phyloP scores from a whole-genome alignment of 441 rosid genomes.

The Arabidopsis hybrid region DNA sequence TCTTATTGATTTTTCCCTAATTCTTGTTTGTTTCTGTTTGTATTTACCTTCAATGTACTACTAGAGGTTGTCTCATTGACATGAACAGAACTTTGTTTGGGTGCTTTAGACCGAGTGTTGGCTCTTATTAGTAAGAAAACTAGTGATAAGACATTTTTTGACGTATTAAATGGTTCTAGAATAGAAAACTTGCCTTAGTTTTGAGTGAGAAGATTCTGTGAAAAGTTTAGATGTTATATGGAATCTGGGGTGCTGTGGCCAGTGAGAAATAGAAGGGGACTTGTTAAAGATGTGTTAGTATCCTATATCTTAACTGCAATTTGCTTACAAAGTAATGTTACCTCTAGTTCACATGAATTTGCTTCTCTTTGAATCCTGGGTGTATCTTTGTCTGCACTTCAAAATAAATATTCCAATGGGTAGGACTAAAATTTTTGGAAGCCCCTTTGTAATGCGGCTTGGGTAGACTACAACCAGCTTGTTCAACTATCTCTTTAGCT shows the following conservation, averaged over 20 bases:
- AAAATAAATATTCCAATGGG: background rate
- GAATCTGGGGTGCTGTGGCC: background rate
- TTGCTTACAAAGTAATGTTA: background rate
- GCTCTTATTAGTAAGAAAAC: background rate
- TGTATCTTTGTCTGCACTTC: constrained; percentile 9
- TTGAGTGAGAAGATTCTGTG: background rate
- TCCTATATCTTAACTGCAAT: background rate
- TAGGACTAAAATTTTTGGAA: background rate
- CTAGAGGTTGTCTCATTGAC: constrained; percentile 10
- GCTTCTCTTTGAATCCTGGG: background rate
- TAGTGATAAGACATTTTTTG: background rate
- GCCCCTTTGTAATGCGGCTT: background rate
- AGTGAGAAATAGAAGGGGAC: constrained; percentile 3
- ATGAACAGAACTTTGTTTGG: constrained; percentile 14
- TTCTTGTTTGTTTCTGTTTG: constrained; percentile 5
- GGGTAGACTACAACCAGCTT: background rate
- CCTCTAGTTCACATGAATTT: background rate
- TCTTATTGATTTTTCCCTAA: background rate
- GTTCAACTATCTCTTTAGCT: constrained; percentile 1
- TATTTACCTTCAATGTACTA: constrained; percentile 31
- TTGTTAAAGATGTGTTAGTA: background rate
- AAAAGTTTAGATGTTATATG: background rate
- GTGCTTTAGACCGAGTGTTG: background rate
- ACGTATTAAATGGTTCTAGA: background rate
- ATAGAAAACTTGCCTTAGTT: background rate